A percentile compares a stretch with the other conserved stretches of the same genome.
Conservation (phyloP, 2,329 filamentous ascomycete genomes). For the Cytospora paraplurivora region DNA sequence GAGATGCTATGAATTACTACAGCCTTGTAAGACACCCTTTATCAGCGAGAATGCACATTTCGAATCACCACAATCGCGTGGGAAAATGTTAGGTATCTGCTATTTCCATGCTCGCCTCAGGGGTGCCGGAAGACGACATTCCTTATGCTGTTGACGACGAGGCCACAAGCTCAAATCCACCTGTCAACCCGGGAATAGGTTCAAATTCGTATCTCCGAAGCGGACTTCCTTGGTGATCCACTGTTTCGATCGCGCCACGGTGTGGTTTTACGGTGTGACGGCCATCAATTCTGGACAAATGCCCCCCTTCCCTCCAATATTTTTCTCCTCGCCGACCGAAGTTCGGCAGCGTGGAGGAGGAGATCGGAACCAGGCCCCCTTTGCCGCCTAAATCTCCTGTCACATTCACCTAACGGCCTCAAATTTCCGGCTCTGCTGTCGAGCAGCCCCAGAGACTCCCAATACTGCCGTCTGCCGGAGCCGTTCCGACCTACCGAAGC, state of each 20-base stretch:
- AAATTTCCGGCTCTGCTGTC: background rate
- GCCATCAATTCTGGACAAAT: constrained; percentile 7
- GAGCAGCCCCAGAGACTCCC: background rate
- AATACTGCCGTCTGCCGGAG: background rate
- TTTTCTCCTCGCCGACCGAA: background rate
- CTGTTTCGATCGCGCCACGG: constrained; percentile 1
- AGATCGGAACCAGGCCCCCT: too few species aligned
- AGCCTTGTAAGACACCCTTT: too few species aligned
- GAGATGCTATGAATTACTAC: too few species aligned
- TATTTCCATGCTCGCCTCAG: too few species aligned
- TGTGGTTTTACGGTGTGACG: constrained; percentile 4
- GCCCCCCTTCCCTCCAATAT: background rate
- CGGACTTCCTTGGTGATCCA: constrained; percentile 8
- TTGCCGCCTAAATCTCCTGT: background rate
- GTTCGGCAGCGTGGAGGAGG: background rate
- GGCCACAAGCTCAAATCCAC: background rate
- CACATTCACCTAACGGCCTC: background rate
- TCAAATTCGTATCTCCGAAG: constrained; percentile 14
- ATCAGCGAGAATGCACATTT: too few species aligned
- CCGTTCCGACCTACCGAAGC: background rate
- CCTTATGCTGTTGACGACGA: too few species aligned
- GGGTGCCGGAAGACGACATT: too few species aligned
- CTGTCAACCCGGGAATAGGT: background rate
- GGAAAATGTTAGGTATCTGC: too few species aligned
- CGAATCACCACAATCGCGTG: too few species aligned